phyloP scores from a whole-genome alignment of 2,329 filamentous ascomycete species.

The Ceratocystis alfenasii region DNA sequence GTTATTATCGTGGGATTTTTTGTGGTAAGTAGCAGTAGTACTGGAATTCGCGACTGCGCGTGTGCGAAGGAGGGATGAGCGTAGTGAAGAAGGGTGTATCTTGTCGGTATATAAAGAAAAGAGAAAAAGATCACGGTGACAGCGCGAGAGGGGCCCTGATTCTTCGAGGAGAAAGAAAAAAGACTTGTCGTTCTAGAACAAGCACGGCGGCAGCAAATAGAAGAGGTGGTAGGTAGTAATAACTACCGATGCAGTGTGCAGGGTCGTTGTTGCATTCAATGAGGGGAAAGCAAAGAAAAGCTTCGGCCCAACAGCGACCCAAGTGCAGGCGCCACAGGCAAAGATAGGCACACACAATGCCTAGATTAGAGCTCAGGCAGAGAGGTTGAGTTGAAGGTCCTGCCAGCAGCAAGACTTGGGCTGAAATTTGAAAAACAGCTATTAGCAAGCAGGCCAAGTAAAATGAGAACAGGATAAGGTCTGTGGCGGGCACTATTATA shows the following conservation, averaged over 20 bases:
- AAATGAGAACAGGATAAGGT: too few relatives aligned
- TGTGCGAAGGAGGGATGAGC: background rate
- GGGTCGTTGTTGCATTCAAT: conserved; percentile 3
- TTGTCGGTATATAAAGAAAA: background rate
- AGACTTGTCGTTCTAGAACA: conserved; percentile 6
- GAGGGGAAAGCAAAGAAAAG: conserved; percentile 7
- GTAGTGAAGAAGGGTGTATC: background rate
- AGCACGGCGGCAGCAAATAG: background rate
- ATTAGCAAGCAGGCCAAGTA: background rate
- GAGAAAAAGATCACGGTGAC: background rate
- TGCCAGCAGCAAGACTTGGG: conserved; percentile 1
- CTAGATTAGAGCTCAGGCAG: conserved; percentile 1
- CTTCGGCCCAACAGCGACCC: conserved; percentile 5
- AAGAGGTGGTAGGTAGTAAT: conserved; percentile 3
- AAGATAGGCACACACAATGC: conserved; percentile 3
- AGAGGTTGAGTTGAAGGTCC: background rate
- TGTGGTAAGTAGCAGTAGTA: background rate
- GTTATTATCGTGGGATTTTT: conserved; percentile 5
- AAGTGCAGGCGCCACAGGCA: background rate
- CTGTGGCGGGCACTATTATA: background rate
- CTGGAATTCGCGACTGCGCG: background rate
- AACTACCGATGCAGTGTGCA: conserved; percentile 6
- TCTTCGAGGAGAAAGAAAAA: background rate
- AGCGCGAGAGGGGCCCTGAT: background rate
- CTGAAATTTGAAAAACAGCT: conserved; percentile 3